Evolutionary conservation across 192 early-diverging fungal species (phyloP).

Genomic region (Coemansia sp.): DNA sequence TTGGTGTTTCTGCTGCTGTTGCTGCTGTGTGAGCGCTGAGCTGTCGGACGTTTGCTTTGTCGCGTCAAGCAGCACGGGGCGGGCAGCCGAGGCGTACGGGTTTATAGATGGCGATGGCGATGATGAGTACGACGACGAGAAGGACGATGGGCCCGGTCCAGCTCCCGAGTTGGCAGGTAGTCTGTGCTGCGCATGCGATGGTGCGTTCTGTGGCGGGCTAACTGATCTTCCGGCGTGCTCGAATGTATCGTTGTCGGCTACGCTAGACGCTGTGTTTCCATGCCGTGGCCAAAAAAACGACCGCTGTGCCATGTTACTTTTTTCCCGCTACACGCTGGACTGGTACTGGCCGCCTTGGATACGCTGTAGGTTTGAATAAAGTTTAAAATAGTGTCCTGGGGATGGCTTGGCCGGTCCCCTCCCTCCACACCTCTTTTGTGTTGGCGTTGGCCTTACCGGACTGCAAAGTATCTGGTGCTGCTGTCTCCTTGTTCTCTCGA

Average conservation of each 20-base stretch:
- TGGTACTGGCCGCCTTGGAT: no score
- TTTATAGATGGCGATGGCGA: conserved; percentile 49
- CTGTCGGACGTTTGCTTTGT: not conserved
- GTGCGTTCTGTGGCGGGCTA: not conserved
- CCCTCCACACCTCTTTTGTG: not conserved
- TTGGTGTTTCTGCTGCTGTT: no score
- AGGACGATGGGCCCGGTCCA: conserved; percentile 6
- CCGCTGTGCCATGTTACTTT: conserved; percentile 16
- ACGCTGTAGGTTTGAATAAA: no score
- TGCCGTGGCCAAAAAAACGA: conserved; percentile 34
- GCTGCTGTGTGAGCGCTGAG: not conserved
- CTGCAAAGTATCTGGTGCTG: not conserved
- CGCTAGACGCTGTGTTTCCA: conserved; percentile 15
- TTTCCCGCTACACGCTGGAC: not conserved
- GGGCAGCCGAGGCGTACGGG: conserved; percentile 33
- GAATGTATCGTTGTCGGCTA: not conserved
- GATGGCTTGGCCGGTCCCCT: not conserved
- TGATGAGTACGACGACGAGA: conserved; percentile 38
- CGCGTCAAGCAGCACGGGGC: conserved; percentile 20
- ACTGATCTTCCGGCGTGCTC: not conserved
- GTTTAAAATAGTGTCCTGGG: not conserved
- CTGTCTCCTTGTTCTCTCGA: not conserved
- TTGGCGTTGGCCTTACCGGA: not conserved
- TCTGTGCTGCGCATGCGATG: conserved; percentile 9
- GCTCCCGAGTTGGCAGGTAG: conserved; percentile 28